Percentiles rank a stretch among this genome's conserved stretches.
Evolutionary conservation across 2,329 filamentous ascomycete species (phyloP).

Genomic region (Monosporascus sp.): DNA sequence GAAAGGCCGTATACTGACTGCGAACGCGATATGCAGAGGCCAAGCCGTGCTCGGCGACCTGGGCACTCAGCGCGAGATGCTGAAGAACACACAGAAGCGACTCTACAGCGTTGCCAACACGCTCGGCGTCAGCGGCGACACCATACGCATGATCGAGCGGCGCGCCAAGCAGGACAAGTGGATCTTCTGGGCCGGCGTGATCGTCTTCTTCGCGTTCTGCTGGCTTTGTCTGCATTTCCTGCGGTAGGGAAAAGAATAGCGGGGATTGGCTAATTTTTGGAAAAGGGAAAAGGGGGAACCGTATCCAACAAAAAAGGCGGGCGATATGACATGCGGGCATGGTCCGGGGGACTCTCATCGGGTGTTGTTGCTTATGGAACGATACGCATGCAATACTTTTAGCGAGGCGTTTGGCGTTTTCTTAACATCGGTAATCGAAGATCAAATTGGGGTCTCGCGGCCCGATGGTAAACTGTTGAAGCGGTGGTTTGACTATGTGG

Average conservation of each 20-base stretch:
- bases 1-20: too few relatives aligned
- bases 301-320: background rate
- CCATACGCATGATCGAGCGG: constrained; percentile 92
- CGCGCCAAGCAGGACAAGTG: constrained; percentile 93
- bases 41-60: constrained; percentile 86
- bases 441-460: too few relatives aligned
- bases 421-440: background rate
- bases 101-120: constrained; percentile 94
- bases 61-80: constrained; percentile 83
- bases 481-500: too few relatives aligned
- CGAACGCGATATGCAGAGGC: constrained; percentile 36
- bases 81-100: constrained; percentile 88
- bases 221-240: constrained; percentile 86
- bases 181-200: constrained; percentile 86
- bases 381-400: constrained; percentile 3
- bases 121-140: constrained; percentile 87
- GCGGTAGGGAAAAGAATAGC: constrained; percentile 38
- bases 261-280: background rate
- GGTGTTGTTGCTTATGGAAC: background rate
- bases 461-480: too few relatives aligned
- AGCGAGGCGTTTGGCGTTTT: constrained; percentile 20
- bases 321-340: background rate
- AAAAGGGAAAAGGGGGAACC: background rate
- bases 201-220: constrained; percentile 86
- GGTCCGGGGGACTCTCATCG: constrained; percentile 1